phyloP scores from a whole-genome alignment of 1,284 basidiomycete genomes.

The Fomes fomentarius region DNA sequence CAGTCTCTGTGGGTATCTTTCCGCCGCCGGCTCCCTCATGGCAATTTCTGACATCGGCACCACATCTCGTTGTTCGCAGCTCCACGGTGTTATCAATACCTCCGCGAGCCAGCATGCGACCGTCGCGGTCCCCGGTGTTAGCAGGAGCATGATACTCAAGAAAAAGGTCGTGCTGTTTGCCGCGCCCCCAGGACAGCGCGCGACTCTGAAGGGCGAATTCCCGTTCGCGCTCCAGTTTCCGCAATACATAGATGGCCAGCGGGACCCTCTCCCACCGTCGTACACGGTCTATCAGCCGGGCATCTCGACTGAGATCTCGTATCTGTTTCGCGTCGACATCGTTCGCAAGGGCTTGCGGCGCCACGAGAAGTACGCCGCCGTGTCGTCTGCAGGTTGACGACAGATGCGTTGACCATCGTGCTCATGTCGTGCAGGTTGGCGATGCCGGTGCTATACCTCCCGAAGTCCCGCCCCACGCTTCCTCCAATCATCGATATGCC shows the following conservation, averaged over 20 bases:
- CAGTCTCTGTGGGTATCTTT: slow-evolving; percentile 38
- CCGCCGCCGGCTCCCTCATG: not conserved
- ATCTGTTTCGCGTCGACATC: slow-evolving; percentile 44
- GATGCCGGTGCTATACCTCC: slow-evolving; percentile 36
- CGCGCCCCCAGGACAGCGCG: slow-evolving; percentile 22
- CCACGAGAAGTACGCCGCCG: slow-evolving; percentile 44
- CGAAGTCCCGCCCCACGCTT: slow-evolving; percentile 42
- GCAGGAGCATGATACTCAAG: slow-evolving; percentile 31
- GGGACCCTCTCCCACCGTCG: slow-evolving; percentile 42
- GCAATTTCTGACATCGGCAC: not conserved
- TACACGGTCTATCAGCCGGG: slow-evolving; percentile 40
- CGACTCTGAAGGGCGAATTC: slow-evolving; percentile 34
- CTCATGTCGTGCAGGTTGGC: slow-evolving; percentile 17
- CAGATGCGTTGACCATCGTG: slow-evolving; percentile 4
- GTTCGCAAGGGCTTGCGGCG: slow-evolving; percentile 43
- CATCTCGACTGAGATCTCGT: slow-evolving; percentile 42
- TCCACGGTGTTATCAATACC: slow-evolving; percentile 42
- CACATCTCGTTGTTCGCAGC: slow-evolving; percentile 29
- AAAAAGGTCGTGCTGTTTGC: slow-evolving; percentile 37
- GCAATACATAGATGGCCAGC: slow-evolving; percentile 32
- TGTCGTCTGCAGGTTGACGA: not conserved
- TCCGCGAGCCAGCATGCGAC: slow-evolving; percentile 34
- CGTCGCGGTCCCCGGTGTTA: slow-evolving; percentile 28
- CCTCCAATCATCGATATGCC: slow-evolving; percentile 35
- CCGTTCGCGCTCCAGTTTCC: slow-evolving; percentile 47